phyloP scores from a whole-genome alignment of 2,329 filamentous ascomycete species.

The Phialocephala subalpina region DNA sequence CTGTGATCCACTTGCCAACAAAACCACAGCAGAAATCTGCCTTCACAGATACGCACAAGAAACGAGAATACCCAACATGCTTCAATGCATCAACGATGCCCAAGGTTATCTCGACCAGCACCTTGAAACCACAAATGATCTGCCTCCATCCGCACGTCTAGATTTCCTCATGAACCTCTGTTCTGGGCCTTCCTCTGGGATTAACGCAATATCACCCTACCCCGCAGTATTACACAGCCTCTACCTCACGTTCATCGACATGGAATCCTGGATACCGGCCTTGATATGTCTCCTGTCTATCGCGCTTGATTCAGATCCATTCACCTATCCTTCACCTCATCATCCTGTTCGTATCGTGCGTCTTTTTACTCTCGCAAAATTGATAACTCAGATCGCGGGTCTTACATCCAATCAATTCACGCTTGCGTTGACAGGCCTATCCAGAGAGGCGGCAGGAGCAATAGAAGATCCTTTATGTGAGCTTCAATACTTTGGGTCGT shows the following conservation, averaged over 20 bases:
- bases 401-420: conserved; percentile 36
- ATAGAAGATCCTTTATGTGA: conserved; percentile 45
- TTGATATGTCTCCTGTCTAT: conserved; percentile 51
- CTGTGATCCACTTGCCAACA: background rate
- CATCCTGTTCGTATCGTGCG: conserved; percentile 58
- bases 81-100: background rate
- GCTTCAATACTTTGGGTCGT: conserved; percentile 61
- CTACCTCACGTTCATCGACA: conserved; percentile 51
- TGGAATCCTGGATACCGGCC: conserved; percentile 55
- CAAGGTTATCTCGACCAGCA: background rate
- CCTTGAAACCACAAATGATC: background rate
- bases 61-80: background rate
- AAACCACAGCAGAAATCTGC: conserved; percentile 13
- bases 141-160: background rate
- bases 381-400: conserved; percentile 59
- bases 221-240: conserved; percentile 53
- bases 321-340: conserved; percentile 58
- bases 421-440: background rate
- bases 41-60: background rate
- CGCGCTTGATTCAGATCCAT: conserved; percentile 53
- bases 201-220: conserved; percentile 31
- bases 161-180: conserved; percentile 2
- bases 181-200: conserved; percentile 3
- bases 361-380: conserved; percentile 58
- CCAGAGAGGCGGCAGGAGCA: background rate